phyloP scores from a whole-genome alignment of 176 grass and related monocot species.

The Saccharum spontaneum region DNA sequence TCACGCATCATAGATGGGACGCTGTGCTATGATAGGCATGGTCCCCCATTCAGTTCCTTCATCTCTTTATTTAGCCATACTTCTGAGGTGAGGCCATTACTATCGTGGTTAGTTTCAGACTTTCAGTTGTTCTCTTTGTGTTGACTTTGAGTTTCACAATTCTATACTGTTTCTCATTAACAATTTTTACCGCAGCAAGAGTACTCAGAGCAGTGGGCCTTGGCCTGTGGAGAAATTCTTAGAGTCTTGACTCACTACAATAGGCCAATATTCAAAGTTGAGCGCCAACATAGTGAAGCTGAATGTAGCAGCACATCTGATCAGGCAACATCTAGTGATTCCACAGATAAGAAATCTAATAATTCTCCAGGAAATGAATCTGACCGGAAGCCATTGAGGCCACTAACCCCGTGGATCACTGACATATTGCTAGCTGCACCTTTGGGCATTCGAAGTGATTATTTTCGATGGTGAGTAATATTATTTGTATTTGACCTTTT shows the following conservation, averaged over 20 bases:
- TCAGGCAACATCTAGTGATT: slow-evolving; percentile 62
- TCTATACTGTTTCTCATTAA: slow-evolving; percentile 25
- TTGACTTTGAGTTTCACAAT: slow-evolving; percentile 10
- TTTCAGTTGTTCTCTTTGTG: neutral
- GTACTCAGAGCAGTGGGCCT: slow-evolving; percentile 96
- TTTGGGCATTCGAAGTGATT: slow-evolving; percentile 97
- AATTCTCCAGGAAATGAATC: slow-evolving; percentile 63
- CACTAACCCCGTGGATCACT: slow-evolving; percentile 93
- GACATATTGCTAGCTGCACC: slow-evolving; percentile 95
- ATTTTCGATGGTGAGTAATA: slow-evolving; percentile 90
- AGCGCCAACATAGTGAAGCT: slow-evolving; percentile 51
- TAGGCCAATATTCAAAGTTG: slow-evolving; percentile 86
- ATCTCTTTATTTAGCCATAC: slow-evolving; percentile 94
- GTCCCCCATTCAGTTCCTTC: slow-evolving; percentile 85
- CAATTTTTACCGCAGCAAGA: slow-evolving; percentile 64
- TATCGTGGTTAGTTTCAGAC: slow-evolving; percentile 6
- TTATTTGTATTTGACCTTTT: slow-evolving; percentile 11
- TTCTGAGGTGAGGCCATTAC: slow-evolving; percentile 66
- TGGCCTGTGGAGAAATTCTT: slow-evolving; percentile 98
- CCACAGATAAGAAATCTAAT: slow-evolving; percentile 47
- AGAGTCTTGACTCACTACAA: slow-evolving; percentile 98
- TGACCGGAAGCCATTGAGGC: slow-evolving; percentile 84
- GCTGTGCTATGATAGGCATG: slow-evolving; percentile 77
- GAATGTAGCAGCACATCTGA: slow-evolving; percentile 60
- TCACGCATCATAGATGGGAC: slow-evolving; percentile 97